Evolutionary conservation across 208 protist species (phyloP), one percentile per base, ranked within the genome.

Genomic region (Leptomonas pyrrhocoris): DNA sequence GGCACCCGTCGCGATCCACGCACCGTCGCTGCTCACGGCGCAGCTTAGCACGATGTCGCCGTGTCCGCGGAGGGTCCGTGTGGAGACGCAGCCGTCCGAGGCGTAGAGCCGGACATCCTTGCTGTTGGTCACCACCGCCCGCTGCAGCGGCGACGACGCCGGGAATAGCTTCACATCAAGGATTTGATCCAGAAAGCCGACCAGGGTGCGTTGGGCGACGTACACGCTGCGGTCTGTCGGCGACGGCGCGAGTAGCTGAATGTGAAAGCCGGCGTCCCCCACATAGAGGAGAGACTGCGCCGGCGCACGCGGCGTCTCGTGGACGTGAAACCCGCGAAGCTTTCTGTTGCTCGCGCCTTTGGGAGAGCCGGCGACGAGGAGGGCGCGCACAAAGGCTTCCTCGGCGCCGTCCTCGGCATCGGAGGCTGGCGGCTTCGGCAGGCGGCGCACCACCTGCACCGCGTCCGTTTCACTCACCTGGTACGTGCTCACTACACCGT

Each of bases 111-210:
- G 79, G n/a, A 96, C 87, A 21, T 93, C 89, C 42, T 89, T 91
- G 73, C 88, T 94, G 75, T 97, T 97, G 51, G 81, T 95, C 48
- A 95, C 89, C 19, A 95, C 74, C 9, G 90, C 65, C 25, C 86
- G 86, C 28, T 89, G 73, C 62, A 71, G 53, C 64, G 49, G 65
- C 18, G 70, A 69, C 8, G 54, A 15, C 9, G 21, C 74, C 13
- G 79, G 83, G 45, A 84, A 86, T 55, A 92, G 74, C 71, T 94
- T 88, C 28, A 93, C 68, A 61, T 97, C 93, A 6, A 97, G 59
- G 38, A 97, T 65, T 69, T 97, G 93, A 66, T 95, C 93, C 15
- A 97, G 76, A 31, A 90, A 95, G 43, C 93, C 89, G 15, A 94
- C 84, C 13, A 95, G 50, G n/a, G 88, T 85, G 58, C 30, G 51